These are phyloP conservation scores for Dendrobium chrysotoxum DNA, from an alignment of 106 monocot genomes.

Conservation along the genomic window DNA sequence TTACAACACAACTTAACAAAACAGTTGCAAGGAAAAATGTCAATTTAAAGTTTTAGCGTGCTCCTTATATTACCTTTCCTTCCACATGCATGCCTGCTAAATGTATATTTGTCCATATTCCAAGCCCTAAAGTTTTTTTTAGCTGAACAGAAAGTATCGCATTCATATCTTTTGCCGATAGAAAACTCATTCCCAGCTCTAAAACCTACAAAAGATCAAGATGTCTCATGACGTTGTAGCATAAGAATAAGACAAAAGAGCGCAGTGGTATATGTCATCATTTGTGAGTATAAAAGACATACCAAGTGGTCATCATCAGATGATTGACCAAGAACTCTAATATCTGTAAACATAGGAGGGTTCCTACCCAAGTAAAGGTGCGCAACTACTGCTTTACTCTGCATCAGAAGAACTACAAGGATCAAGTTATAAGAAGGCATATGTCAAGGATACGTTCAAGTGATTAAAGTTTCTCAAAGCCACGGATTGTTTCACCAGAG, in stretches of 20 bases:
- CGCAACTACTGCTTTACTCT: constrained; percentile 75
- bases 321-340: constrained; percentile 72
- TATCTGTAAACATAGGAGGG: constrained; percentile 75
- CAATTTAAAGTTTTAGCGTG: not conserved
- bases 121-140: constrained; percentile 65
- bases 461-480: too few species aligned
- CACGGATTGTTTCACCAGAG: too few species aligned
- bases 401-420: constrained; percentile 7
- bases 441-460: too few species aligned
- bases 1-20: too few species aligned
- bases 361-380: constrained; percentile 86
- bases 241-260: not conserved
- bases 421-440: not conserved
- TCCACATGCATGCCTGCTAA: constrained; percentile 93
- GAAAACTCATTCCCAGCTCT: constrained; percentile 82
- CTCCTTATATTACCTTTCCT: constrained; percentile 59
- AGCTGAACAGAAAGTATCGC: constrained; percentile 67
- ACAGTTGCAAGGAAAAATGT: too few species aligned
- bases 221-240: not conserved
- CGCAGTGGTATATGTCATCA: not conserved
- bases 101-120: constrained; percentile 87
- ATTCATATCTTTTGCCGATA: constrained; percentile 88
- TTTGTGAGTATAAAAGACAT: constrained; percentile 5
- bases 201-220: constrained; percentile 51
- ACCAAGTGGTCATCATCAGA: constrained; percentile 94